phyloP scores from a whole-genome alignment of 805 yeast species.

The Peterozyma toletana region DNA sequence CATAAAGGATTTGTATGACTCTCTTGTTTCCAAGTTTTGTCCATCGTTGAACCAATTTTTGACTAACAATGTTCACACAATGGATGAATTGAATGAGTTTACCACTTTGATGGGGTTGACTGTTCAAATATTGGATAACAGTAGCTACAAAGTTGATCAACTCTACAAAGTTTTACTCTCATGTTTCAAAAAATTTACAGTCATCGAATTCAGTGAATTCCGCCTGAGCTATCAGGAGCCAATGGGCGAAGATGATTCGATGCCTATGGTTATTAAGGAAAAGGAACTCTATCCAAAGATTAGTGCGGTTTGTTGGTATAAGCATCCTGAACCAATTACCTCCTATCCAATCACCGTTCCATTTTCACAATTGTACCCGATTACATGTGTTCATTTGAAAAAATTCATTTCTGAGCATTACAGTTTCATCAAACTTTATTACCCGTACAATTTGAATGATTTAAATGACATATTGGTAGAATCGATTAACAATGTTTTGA shows the following conservation, averaged over 20 bases:
- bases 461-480: slow-evolving; percentile 52
- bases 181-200: slow-evolving; percentile 56
- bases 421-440: slow-evolving; percentile 59
- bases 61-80: slow-evolving; percentile 30
- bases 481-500: slow-evolving; percentile 63
- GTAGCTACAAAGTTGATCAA: slow-evolving; percentile 49
- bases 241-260: slow-evolving; percentile 75
- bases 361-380: slow-evolving; percentile 82
- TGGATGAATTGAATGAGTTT: slow-evolving; percentile 42
- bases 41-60: slow-evolving; percentile 49
- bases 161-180: slow-evolving; percentile 56
- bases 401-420: slow-evolving; percentile 56
- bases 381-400: slow-evolving; percentile 71
- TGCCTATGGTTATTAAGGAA: slow-evolving; percentile 72
- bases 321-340: slow-evolving; percentile 23
- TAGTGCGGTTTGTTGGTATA: slow-evolving; percentile 63
- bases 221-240: slow-evolving; percentile 51
- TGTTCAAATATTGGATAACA: slow-evolving; percentile 70
- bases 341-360: slow-evolving; percentile 65
- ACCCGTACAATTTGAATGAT: slow-evolving; percentile 54
- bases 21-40: slow-evolving; percentile 48
- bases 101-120: slow-evolving; percentile 64
- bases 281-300: slow-evolving; percentile 54
- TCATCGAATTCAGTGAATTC: slow-evolving; percentile 46
- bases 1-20: slow-evolving; percentile 71